These are phyloP conservation scores for Sporisorium graminicola DNA, from an alignment of 1,284 basidiomycete species.

Conservation along the genomic window DNA sequence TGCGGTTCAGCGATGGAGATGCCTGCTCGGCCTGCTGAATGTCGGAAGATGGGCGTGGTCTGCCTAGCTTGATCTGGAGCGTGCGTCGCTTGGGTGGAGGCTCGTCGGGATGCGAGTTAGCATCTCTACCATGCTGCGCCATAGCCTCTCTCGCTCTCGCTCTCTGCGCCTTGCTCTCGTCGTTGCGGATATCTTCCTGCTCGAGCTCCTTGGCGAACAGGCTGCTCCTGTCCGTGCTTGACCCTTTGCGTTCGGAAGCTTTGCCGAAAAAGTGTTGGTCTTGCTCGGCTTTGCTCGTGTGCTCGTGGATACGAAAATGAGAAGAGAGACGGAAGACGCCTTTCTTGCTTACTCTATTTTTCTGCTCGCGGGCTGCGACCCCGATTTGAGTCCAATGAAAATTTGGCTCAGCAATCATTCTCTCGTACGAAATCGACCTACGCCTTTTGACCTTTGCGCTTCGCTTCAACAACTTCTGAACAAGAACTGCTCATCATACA, in stretches of 20 bases:
- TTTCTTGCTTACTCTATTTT: background rate
- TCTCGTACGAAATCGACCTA: constrained; percentile 11
- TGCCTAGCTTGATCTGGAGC: constrained; percentile 49
- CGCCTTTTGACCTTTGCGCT: background rate
- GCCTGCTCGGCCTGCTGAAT: constrained; percentile 20
- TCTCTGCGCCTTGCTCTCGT: background rate
- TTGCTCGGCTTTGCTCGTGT: constrained; percentile 10
- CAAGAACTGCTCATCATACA: background rate
- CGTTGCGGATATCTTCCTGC: background rate
- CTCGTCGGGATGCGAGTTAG: constrained; percentile 36
- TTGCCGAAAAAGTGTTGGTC: constrained; percentile 14
- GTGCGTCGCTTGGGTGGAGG: constrained; percentile 33
- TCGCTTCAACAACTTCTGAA: background rate
- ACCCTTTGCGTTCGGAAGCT: background rate
- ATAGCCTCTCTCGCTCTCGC: constrained; percentile 20
- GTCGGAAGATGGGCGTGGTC: constrained; percentile 25
- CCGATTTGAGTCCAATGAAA: too few relatives aligned
- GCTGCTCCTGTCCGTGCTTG: too few relatives aligned
- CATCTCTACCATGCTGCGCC: constrained; percentile 37
- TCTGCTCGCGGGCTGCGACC: background rate
- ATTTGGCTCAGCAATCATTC: background rate
- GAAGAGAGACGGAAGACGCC: background rate
- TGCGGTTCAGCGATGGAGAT: constrained; percentile 35
- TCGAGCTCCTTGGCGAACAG: too few relatives aligned
- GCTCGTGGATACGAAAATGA: constrained; percentile 2